Base-by-base conservation (phyloP, 371 early-diverging fungal genomes). In the Parasitella parasitica region DNA sequence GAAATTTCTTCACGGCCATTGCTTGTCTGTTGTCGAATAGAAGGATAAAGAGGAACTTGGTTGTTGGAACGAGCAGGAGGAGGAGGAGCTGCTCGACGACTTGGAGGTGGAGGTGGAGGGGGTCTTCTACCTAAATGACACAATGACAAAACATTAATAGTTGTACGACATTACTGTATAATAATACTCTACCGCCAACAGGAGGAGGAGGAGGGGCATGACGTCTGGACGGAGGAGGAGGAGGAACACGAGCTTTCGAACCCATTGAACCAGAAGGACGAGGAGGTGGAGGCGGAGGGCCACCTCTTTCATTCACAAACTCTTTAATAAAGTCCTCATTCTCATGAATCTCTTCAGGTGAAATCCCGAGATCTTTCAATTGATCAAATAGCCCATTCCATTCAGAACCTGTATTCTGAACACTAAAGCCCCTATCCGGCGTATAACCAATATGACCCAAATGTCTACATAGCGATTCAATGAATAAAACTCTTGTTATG, bases 361-460 rank as follows among this genome's bases (percentile, higher is more conserved):
- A 77, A 22, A 81, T 75, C 32, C 81, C 81, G 3, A 81, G 61
- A 27, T 73, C 72, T 34, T 76, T 69, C 34, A 81, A 64, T 55
- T 81, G 75, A 59, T 81, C 78, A 59, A 78, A 81, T 6, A 80
- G 28, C 30, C 85, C 84, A 64, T 90, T 89, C 93, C 95, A 95
- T 65, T 91, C 91, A 59, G 89, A 87, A 43, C 91, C 91, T 51
- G 88, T 87, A 64, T 93, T 91, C 56, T 90, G 86, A 57, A 89
- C 90, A 59, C 86, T 89, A 61, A 92, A 94, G 5, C 95, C 95
- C 26, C 86, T 89, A 30, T 89, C 84, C 9, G 91, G 88, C 48
- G 90, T 89, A 71, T 83, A 91, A 18, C 92, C 94, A 59, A 94
- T 89, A 70, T 91, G 91, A 30, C 87, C 82, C 8, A 93, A 67